Percentiles rank a stretch among this genome's conserved stretches.
phyloP scores from a whole-genome alignment of 129 eudicot species.

The Escallonia herrerae region DNA sequence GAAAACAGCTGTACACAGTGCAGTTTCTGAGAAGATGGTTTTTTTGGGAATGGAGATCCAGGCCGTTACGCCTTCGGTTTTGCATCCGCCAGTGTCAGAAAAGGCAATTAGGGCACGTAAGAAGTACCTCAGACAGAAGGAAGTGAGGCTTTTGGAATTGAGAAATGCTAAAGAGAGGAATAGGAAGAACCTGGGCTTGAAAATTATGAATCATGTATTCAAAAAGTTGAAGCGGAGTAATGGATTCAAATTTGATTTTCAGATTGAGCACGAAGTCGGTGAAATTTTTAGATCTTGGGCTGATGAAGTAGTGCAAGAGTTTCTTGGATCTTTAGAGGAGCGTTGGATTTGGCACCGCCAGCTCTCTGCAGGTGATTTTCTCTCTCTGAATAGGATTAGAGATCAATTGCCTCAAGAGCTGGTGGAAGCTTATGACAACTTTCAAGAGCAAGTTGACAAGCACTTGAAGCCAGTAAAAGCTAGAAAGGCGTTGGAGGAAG shows the following conservation, averaged over 20 bases:
- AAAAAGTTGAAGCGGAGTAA: constrained; percentile 60
- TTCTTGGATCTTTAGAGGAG: constrained; percentile 66
- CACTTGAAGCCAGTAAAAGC: constrained; percentile 69
- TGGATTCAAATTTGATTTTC: constrained; percentile 50
- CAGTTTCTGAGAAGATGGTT: constrained; percentile 70
- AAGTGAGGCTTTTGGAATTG: constrained; percentile 59
- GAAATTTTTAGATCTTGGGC: constrained; percentile 69
- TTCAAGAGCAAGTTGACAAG: constrained; percentile 72
- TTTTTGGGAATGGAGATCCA: constrained; percentile 88
- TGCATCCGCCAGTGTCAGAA: constrained; percentile 58
- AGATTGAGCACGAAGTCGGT: constrained; percentile 65
- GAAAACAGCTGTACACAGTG: constrained; percentile 67
- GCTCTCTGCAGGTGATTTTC: constrained; percentile 70
- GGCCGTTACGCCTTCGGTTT: constrained; percentile 74
- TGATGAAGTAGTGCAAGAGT: constrained; percentile 54
- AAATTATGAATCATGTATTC: constrained; percentile 55
- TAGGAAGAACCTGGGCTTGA: constrained; percentile 73
- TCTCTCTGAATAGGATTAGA: constrained; percentile 64
- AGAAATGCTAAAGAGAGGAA: constrained; percentile 69
- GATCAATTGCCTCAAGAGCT: constrained; percentile 81
- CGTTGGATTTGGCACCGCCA: constrained; percentile 57
- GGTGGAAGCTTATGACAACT: constrained; percentile 65
- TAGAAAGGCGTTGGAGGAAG: constrained; percentile 46
- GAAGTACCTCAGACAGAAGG: constrained; percentile 81
- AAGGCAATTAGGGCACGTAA: constrained; percentile 88